A percentile compares a stretch with the other conserved stretches of the same genome.
These are phyloP conservation scores for Tylopilus orsonianus DNA, from an alignment of 1,284 basidiomycete genomes.

Conservation along the genomic window DNA sequence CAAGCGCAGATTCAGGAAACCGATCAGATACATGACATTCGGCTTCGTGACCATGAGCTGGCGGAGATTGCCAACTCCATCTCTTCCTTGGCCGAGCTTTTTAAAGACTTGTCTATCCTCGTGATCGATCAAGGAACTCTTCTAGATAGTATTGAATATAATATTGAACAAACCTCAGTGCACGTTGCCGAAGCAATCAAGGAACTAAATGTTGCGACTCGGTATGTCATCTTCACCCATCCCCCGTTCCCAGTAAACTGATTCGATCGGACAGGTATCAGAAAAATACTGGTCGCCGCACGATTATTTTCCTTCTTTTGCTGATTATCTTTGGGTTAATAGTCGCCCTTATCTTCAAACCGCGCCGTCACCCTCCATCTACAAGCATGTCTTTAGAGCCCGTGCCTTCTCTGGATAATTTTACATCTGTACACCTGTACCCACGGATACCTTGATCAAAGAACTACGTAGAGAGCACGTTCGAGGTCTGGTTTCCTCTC, in stretches of 20 bases:
- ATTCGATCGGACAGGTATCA: conserved; percentile 68
- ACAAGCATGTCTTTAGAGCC: conserved; percentile 22
- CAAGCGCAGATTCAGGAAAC: conserved; percentile 42
- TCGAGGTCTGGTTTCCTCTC: conserved; percentile 6
- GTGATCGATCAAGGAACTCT: conserved; percentile 99
- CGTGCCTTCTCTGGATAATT: conserved; percentile 24
- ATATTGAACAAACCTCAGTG: conserved; percentile 88
- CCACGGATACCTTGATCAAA: conserved; percentile 35
- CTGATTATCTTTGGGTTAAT: conserved; percentile 87
- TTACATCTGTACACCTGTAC: conserved; percentile 35
- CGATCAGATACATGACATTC: conserved; percentile 50
- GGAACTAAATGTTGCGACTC: conserved; percentile 81
- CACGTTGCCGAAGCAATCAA: conserved; percentile 83
- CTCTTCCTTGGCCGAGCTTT: conserved; percentile 88
- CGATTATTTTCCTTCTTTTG: conserved; percentile 90
- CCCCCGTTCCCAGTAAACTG: background rate
- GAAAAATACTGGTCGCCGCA: conserved; percentile 86
- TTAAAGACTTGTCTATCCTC: conserved; percentile 90
- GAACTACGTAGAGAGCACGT: conserved; percentile 17
- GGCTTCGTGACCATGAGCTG: conserved; percentile 75
- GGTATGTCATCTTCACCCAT: conserved; percentile 44
- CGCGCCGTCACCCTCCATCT: conserved; percentile 45
- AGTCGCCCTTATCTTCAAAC: conserved; percentile 81
- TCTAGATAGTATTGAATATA: conserved; percentile 95
- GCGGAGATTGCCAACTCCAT: conserved; percentile 93